Evolutionary conservation across 108 stramenopile genomes (phyloP), one percentile per base, ranked within the genome.

Genomic region (Mediolabrus comicus): DNA sequence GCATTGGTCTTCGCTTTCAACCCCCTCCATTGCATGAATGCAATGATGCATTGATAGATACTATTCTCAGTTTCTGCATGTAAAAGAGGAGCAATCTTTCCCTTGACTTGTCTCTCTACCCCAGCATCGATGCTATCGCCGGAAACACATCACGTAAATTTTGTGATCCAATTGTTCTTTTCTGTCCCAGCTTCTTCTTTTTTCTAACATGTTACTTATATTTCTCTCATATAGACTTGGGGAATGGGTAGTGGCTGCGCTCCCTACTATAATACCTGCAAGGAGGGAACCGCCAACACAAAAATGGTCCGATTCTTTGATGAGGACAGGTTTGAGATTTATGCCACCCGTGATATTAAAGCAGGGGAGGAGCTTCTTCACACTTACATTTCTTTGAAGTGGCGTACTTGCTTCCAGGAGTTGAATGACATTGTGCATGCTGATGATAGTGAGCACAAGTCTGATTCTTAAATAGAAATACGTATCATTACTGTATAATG

Each of bases 201-300:
- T 35, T 17, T 13, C 17, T 41, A 22, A 25, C 56, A 25, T 24
- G 29, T 29, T 12, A 25, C 27, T 30, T 71, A 32, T 32, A 24
- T 12, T n/a, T 39, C 17, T 52, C 27, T 3, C 49, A 12, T 13
- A 53, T 22, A 83, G 78, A 77, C 73, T 6, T 89, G 88, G 88
- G 88, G 79, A 33, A 89, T 89, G 88, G 88, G 82, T 55, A 77
- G 74, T 49, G 88, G 88, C 22, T 86, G 86, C 67, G 64, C 88
- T 36, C 79, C 88, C 39, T 89, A 76, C 51, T 89, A 86, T 77
- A 89, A 89, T 57, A 89, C 88, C 54, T 72, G 74, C 60, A 85
- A 79, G 49, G 82, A 84, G 49, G 82, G 81, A 49, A 81, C 77
- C 22, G 88, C 85, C 67, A 89, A 89, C 72, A 89, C 88, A 29